Evolutionary conservation across 139 green algal species (phyloP).

Genomic region (Chara braunii): DNA sequence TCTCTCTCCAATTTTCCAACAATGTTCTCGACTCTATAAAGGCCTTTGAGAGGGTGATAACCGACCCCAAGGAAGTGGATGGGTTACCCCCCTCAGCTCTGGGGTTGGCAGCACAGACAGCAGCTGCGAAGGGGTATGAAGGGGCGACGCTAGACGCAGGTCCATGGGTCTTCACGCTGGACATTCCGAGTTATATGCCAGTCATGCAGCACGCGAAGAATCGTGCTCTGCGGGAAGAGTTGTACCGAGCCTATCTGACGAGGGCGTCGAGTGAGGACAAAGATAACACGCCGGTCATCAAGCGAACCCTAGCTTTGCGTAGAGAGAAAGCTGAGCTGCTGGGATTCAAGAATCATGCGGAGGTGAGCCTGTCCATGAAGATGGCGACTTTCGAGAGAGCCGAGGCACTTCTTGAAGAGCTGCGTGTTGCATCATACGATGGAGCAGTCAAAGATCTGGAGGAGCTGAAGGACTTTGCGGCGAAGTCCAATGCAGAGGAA

Average conservation of each 20-base stretch:
- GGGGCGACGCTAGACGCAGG: constrained; percentile 48
- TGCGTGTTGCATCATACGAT: constrained; percentile 59
- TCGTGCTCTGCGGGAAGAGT: constrained; percentile 78
- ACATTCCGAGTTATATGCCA: constrained; percentile 81
- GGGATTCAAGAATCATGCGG: constrained; percentile 73
- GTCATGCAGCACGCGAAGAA: constrained; percentile 80
- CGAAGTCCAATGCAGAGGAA: constrained; percentile 21
- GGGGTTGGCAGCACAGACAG: constrained; percentile 48
- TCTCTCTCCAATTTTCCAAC: constrained; percentile 85
- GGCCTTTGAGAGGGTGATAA: constrained; percentile 78
- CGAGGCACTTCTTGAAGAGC: constrained; percentile 81
- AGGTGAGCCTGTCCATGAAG: constrained; percentile 47
- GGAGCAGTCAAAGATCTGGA: constrained; percentile 63
- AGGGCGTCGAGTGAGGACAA: constrained; percentile 56
- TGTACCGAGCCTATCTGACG: constrained; percentile 86
- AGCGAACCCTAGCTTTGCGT: constrained; percentile 66
- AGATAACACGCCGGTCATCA: constrained; percentile 88
- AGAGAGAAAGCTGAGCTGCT: constrained; percentile 83
- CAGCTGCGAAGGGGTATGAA: constrained; percentile 34
- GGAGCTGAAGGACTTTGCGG: constrained; percentile 59
- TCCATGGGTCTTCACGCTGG: constrained; percentile 89
- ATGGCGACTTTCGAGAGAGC: constrained; percentile 55
- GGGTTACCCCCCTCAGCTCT: constrained; percentile 70
- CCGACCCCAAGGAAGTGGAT: constrained; percentile 63
- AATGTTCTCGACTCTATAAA: constrained; percentile 85